These are phyloP conservation scores for Rosa hybrid DNA, from an alignment of 331 rosid species.

Conservation along the genomic window DNA sequence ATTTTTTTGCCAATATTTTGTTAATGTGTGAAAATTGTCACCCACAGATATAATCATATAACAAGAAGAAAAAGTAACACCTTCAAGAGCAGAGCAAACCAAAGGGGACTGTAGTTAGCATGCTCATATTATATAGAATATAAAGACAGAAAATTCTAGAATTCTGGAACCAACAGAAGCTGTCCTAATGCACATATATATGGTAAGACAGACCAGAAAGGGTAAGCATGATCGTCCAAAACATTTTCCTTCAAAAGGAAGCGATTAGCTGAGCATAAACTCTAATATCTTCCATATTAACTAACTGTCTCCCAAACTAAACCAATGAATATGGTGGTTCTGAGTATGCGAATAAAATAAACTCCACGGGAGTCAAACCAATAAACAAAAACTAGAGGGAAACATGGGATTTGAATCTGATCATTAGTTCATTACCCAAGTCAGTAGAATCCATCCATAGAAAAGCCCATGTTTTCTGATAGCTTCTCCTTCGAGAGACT, in stretches of 20 bases:
- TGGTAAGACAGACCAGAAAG: neutral
- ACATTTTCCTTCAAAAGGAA: neutral
- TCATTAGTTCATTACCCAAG: conserved; percentile 51
- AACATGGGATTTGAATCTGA: neutral
- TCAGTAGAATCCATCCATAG: conserved; percentile 78
- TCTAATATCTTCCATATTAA: too few species aligned
- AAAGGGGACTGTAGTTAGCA: neutral
- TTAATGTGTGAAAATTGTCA: neutral
- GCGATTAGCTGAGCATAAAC: neutral
- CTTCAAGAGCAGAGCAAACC: neutral
- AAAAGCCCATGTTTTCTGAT: conserved; percentile 71
- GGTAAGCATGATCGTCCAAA: neutral
- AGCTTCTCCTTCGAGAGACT: conserved; percentile 94
- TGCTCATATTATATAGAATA: neutral
- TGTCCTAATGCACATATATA: neutral
- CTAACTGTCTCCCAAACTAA: neutral
- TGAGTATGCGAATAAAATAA: neutral
- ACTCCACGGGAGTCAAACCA: neutral
- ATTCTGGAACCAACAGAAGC: neutral
- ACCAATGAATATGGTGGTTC: neutral
- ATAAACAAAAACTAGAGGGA: neutral
- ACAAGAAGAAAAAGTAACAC: neutral
- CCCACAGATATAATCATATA: neutral
- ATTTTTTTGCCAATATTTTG: too few species aligned
- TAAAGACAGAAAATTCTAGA: neutral